Evolutionary conservation across 1,284 basidiomycete species (phyloP), one percentile per base, ranked within the genome.

Genomic region (Cryptococcus amylolentus): DNA sequence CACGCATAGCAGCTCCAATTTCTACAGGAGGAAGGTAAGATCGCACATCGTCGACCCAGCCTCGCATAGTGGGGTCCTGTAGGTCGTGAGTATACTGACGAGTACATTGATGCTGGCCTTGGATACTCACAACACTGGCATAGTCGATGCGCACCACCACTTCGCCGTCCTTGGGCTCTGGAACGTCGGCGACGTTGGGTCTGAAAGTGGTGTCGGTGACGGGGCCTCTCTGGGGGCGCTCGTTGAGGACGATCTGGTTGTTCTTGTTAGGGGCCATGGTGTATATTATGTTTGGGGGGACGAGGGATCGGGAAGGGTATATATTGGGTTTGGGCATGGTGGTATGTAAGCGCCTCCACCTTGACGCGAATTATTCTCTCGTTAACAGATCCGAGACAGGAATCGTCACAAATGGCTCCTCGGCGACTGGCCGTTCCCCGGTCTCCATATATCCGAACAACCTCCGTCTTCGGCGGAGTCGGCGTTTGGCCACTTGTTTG

Each of bases 1-100:
- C 84, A 27, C 91, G 84, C 91, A 95, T 80, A 27, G 85, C 84
- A 72, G 86, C 88, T 26, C 88, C 88, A 59, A 94, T 87, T 75
- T 89, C 78, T 10, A 94, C 89, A 8, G 80, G 80, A 4, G 76
- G 75, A 37, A 81, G 66, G 64, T 81, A 81, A 26, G 70, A 86
- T 50, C 87, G 81, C 18, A 68, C 72, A 69, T 91, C 88, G 57
- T 82, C 83, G 51, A 95, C 69, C 82, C 87, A 94, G 10, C 84
- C 86, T 38, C 91, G 83, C 89, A 92, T 91, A 1, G 88, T 88
- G 37, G 90, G 88, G 68, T 92, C 90, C 71, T 72, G 55, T 14
- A 9, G 48, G 14, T 14, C 28, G 23, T 14, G 31, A 39, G 38
- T 16, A 38, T 31, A 14, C 5, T 35, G 13, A 41, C 23, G 18